These are phyloP conservation scores for Sistotremastrum niveocremeum DNA, from an alignment of 768 basidiomycete species.

Conservation along the genomic window DNA sequence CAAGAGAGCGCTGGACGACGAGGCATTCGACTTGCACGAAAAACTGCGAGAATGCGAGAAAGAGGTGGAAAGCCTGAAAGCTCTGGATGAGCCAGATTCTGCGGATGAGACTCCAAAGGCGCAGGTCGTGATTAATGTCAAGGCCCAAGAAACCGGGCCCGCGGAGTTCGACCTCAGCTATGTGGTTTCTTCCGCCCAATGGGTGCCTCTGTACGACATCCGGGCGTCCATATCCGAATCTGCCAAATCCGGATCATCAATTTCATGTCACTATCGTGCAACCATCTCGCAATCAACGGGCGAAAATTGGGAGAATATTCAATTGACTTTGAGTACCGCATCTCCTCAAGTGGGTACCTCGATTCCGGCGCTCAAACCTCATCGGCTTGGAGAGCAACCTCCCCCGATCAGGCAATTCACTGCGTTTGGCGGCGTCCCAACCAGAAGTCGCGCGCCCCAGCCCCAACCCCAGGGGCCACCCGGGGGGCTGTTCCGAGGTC, in stretches of 20 bases:
- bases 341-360: constrained; percentile 7
- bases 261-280: constrained; percentile 42
- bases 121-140: constrained; percentile 30
- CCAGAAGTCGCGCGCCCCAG: no score
- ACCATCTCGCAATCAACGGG: constrained; percentile 40
- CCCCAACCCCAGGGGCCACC: no score
- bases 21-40: constrained; percentile 9
- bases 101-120: constrained; percentile 2
- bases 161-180: constrained; percentile 40
- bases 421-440: no score
- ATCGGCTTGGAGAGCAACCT: background rate
- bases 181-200: constrained; percentile 37
- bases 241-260: constrained; percentile 29
- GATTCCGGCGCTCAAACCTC: constrained; percentile 6
- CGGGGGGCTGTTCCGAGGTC: no score
- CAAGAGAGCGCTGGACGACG: no score
- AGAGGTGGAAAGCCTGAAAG: constrained; percentile 4
- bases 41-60: background rate
- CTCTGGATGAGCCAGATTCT: background rate
- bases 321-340: constrained; percentile 39
- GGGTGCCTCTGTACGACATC: constrained; percentile 46
- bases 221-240: constrained; percentile 31
- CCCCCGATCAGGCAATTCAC: background rate
- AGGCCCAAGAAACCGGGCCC: constrained; percentile 20
- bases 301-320: constrained; percentile 42